Base-by-base conservation (phyloP, 2,329 filamentous ascomycete species). In the Claviceps africana region DNA sequence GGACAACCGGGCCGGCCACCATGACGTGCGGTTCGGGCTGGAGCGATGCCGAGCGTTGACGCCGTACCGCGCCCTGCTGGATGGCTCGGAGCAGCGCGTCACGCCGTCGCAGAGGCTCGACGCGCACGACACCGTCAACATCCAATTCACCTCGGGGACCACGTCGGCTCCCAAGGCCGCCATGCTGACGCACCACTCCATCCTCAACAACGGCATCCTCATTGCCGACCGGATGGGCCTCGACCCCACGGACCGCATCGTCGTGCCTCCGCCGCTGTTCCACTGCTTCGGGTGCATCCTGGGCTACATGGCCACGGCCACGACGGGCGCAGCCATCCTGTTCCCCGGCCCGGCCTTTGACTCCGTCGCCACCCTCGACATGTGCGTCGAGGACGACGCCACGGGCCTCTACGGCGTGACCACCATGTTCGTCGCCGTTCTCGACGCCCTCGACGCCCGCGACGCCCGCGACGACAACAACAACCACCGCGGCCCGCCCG, bases 61-160 rank as follows among this genome's bases (percentile, higher is more conserved):
- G 0, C 68, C 71, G 2, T 77, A 76, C 58, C 53, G 67, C 1
- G 51, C 58, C 1, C 66, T 82, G 31, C 60, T 72, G 40, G 55
- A 60, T 17, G 58, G 64, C 17, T 65, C 67, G 0, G 56, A 62
- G 2, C 54, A 60, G 0, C 19, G 64, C 2, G 60, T 80, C 2
- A 61, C 51, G n/a, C n/a, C n/a, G n/a, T n/a, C n/a, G n/a, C 52
- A 65, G 25, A 70, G 70, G 0, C 72, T 84, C 1, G 58, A 72
- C 17, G 73, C 81, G 0, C 65, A 78, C 55, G 91, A 97, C 49
- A 81, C 85, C 2, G 83, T 94, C 58, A 97, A 96, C 64, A 95
- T 97, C 57, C 91, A 97, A 66, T 97, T 97, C 71, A 98, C 93
- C 0, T 91, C 85, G 0, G 93, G 91, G n/a, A 97, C 93, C 0